phyloP scores from a whole-genome alignment of 2,329 filamentous ascomycete species.

The Tolypocladium ovalisporum region DNA sequence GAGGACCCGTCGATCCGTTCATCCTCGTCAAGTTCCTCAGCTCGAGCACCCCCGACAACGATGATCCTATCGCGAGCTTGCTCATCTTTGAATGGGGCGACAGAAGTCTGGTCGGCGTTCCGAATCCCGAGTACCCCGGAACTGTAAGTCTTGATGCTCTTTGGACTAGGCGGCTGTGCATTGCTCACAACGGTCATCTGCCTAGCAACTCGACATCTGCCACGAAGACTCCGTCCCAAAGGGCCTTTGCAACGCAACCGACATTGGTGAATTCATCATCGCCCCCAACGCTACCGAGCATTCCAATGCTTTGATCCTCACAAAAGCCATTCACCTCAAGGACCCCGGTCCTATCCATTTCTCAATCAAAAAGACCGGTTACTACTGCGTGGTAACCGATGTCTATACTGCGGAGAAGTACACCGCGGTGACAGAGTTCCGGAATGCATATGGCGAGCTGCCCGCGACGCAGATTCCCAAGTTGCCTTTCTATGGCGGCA shows the following conservation, averaged over 20 bases:
- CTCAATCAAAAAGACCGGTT: conserved; percentile 78
- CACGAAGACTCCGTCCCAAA: conserved; percentile 57
- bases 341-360: conserved; percentile 68
- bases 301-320: conserved; percentile 63
- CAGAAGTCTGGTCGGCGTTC: conserved; percentile 63
- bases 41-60: conserved; percentile 41
- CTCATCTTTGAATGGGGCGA: conserved; percentile 94
- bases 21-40: conserved; percentile 72
- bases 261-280: conserved; percentile 78
- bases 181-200: not conserved
- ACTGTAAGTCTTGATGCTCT: conserved; percentile 20
- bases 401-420: conserved; percentile 60
- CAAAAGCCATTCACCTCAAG: conserved; percentile 73
- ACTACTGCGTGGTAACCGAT: conserved; percentile 84
- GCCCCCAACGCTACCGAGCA: conserved; percentile 61
- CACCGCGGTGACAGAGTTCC: conserved; percentile 75
- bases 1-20: conserved; percentile 77
- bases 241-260: conserved; percentile 62
- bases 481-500: conserved; percentile 88
- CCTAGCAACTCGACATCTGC: conserved; percentile 51
- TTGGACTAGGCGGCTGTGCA: conserved; percentile 7
- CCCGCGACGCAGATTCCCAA: conserved; percentile 94
- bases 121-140: conserved; percentile 34
- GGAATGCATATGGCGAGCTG: conserved; percentile 93
- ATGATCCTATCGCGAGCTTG: conserved; percentile 69